Conservation (phyloP, 169 alveolate genomes). For the Plasmodium fragile region DNA sequence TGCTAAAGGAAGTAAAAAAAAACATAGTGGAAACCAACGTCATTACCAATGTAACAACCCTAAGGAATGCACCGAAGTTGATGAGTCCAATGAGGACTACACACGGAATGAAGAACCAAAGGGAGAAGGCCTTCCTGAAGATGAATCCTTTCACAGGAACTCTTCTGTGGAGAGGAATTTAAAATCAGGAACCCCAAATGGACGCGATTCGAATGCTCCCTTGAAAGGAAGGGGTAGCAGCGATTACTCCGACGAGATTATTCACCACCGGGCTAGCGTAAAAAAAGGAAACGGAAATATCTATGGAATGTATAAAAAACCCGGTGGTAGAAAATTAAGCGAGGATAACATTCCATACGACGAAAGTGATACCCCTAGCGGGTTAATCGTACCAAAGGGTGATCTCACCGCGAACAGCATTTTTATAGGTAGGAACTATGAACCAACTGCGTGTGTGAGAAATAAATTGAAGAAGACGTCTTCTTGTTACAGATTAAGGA, state of each 20-base stretch:
- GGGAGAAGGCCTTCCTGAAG: background rate
- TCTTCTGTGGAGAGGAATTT: background rate
- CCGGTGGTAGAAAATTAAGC: background rate
- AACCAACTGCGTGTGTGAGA: background rate
- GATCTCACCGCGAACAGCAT: background rate
- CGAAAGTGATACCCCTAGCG: background rate
- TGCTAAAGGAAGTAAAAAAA: background rate
- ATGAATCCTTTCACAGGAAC: background rate
- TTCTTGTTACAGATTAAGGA: constrained; percentile 14
- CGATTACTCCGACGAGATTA: background rate
- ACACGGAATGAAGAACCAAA: background rate
- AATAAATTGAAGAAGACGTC: constrained; percentile 5
- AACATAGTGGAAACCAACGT: background rate
- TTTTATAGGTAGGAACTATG: background rate
- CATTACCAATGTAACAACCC: background rate
- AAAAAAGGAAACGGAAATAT: background rate
- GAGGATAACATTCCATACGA: background rate
- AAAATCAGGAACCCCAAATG: background rate
- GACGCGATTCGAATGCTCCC: background rate
- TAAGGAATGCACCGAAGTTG: background rate
- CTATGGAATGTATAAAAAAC: background rate
- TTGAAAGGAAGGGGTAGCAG: background rate
- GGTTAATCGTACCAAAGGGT: background rate
- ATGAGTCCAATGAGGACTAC: background rate
- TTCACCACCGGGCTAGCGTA: background rate